Percentiles rank a stretch among this genome's conserved stretches.
Evolutionary conservation across 306 rosid species (phyloP).

Genomic region (Coriaria nepalensis): DNA sequence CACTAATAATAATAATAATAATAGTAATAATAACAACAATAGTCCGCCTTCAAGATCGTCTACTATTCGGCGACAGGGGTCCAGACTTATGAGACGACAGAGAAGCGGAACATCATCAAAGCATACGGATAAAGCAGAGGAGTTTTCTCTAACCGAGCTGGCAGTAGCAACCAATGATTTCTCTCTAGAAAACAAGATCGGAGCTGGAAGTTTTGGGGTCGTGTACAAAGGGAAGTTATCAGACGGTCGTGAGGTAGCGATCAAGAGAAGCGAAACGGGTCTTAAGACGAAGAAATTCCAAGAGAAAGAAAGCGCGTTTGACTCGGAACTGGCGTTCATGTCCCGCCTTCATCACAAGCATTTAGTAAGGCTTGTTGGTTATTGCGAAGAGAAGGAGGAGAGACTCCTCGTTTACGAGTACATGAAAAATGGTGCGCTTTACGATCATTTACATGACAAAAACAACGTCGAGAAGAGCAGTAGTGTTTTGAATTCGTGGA

Average conservation of each 20-base stretch:
- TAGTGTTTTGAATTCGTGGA: slow-evolving; percentile 62
- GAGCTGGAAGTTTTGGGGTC: slow-evolving; percentile 85
- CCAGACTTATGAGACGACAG: slow-evolving; percentile 74
- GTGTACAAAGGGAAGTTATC: slow-evolving; percentile 60
- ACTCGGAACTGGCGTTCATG: slow-evolving; percentile 73
- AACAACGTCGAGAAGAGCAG: slow-evolving; percentile 44
- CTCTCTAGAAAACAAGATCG: slow-evolving; percentile 52
- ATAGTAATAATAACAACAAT: slow-evolving; percentile 4
- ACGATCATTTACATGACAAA: slow-evolving; percentile 61
- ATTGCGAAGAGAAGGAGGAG: slow-evolving; percentile 73
- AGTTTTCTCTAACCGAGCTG: slow-evolving; percentile 59
- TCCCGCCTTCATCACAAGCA: slow-evolving; percentile 88
- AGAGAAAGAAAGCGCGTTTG: slow-evolving; percentile 89
- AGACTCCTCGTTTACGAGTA: slow-evolving; percentile 74
- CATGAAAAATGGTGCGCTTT: slow-evolving; percentile 83
- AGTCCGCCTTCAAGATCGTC: slow-evolving; percentile 50
- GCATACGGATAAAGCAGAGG: slow-evolving; percentile 67
- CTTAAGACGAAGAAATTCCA: slow-evolving; percentile 45
- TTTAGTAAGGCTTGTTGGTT: slow-evolving; percentile 78
- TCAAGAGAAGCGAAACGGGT: slow-evolving; percentile 55
- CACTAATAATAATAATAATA: not conserved
- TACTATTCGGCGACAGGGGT: slow-evolving; percentile 54
- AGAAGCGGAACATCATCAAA: slow-evolving; percentile 92
- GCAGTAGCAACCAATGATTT: slow-evolving; percentile 51
- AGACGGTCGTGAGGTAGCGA: slow-evolving; percentile 78